Conservation (phyloP, 2,329 filamentous ascomycete genomes). For the Apiospora phragmitis region DNA sequence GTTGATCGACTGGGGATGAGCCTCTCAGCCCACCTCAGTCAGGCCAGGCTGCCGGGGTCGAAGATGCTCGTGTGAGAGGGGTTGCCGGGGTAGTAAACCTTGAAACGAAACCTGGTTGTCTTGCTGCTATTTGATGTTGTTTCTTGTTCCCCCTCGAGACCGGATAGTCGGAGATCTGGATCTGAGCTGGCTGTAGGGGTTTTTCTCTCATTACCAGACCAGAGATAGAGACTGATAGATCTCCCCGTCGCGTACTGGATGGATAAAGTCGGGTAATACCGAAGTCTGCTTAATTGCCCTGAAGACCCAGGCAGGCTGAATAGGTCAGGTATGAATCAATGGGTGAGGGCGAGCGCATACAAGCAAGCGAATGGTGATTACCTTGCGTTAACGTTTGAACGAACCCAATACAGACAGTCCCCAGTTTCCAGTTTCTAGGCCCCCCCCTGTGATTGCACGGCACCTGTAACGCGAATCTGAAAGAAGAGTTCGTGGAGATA, state of each 20-base stretch:
- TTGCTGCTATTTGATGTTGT: not conserved
- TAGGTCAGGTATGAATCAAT: not conserved
- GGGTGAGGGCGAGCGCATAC: not conserved
- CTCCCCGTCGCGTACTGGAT: not conserved
- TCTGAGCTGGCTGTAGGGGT: not conserved
- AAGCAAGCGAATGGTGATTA: not conserved
- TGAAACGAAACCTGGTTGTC: not conserved
- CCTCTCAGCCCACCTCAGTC: constrained; percentile 13
- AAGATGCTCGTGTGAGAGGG: not conserved
- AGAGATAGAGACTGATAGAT: not conserved
- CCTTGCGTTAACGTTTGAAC: not conserved
- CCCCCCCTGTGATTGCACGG: not conserved
- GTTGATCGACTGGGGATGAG: constrained; percentile 11
- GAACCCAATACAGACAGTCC: not conserved
- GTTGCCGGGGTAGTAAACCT: not conserved
- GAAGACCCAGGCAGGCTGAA: not conserved
- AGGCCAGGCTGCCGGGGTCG: not conserved
- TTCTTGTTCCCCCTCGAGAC: not conserved
- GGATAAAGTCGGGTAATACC: constrained; percentile 6
- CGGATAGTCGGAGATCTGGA: not conserved
- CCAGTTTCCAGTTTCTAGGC: not conserved
- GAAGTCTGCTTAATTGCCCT: not conserved
- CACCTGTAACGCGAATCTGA: not conserved
- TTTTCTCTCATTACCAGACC: not conserved
- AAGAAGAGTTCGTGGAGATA: constrained; percentile 6